phyloP scores from a whole-genome alignment of 495 filamentous ascomycete species.

The Apodospora peruviana region DNA sequence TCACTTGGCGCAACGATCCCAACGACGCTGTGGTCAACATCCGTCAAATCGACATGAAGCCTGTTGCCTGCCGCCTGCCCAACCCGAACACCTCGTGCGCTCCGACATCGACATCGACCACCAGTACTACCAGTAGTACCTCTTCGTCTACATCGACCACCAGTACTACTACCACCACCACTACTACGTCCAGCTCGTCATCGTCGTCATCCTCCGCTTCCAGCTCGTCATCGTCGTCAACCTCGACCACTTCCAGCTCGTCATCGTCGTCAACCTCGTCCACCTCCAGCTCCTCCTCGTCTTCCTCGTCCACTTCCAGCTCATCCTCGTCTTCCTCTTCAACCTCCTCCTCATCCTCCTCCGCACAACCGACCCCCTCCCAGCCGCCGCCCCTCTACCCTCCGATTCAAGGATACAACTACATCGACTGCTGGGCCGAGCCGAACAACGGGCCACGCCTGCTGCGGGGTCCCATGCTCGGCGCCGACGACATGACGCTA shows the following conservation, averaged over 20 bases:
- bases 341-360: background rate
- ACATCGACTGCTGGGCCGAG: background rate
- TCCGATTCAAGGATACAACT: background rate
- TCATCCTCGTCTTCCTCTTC: background rate
- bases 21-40: slow-evolving; percentile 4
- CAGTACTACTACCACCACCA: background rate
- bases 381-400: background rate
- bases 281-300: background rate
- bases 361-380: background rate
- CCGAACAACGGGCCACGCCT: slow-evolving; percentile 31
- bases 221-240: background rate
- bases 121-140: background rate
- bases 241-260: background rate
- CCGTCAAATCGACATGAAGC: background rate
- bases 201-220: background rate
- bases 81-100: background rate
- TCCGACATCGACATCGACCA: background rate
- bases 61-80: background rate
- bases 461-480: slow-evolving; percentile 30
- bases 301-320: background rate
- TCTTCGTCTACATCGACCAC: background rate
- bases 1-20: slow-evolving; percentile 8
- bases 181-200: background rate
- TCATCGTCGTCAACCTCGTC: background rate
- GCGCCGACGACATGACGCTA: slow-evolving; percentile 40